Conservation (phyloP, 345 rosid species). For the Pelargonium nanum region DNA sequence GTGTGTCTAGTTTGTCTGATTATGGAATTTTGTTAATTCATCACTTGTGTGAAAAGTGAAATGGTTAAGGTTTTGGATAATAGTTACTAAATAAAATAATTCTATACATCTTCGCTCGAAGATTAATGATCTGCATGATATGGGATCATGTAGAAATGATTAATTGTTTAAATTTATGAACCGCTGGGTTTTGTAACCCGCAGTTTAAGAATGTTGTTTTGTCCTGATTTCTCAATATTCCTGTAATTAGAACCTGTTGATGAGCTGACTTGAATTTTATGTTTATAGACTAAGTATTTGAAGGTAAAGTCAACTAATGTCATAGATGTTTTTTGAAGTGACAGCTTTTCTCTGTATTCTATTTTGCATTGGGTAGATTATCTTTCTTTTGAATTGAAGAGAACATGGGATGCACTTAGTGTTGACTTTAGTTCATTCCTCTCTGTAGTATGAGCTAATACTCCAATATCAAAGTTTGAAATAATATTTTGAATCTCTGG, state of each 20-base stretch:
- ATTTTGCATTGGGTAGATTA: background rate
- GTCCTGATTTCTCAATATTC: background rate
- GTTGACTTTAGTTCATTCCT: background rate
- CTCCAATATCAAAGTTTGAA: no score
- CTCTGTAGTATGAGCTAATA: no score
- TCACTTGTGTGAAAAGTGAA: background rate
- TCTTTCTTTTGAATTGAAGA: background rate
- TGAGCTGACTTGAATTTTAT: background rate
- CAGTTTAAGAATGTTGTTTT: background rate
- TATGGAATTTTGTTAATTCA: background rate
- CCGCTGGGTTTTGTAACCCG: no score
- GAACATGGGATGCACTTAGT: background rate
- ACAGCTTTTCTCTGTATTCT: background rate
- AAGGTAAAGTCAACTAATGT: background rate
- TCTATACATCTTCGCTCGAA: background rate
- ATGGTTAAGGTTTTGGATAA: background rate
- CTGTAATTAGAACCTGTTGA: background rate
- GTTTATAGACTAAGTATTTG: background rate
- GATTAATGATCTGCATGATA: no score
- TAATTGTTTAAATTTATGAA: no score
- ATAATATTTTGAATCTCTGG: background rate
- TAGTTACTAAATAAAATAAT: no score
- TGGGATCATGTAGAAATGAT: no score
- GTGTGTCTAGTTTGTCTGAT: background rate
- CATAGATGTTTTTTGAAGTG: background rate